These are phyloP conservation scores for Endoconidiophora laricicola DNA, from an alignment of 2,329 filamentous ascomycete genomes.

Conservation along the genomic window DNA sequence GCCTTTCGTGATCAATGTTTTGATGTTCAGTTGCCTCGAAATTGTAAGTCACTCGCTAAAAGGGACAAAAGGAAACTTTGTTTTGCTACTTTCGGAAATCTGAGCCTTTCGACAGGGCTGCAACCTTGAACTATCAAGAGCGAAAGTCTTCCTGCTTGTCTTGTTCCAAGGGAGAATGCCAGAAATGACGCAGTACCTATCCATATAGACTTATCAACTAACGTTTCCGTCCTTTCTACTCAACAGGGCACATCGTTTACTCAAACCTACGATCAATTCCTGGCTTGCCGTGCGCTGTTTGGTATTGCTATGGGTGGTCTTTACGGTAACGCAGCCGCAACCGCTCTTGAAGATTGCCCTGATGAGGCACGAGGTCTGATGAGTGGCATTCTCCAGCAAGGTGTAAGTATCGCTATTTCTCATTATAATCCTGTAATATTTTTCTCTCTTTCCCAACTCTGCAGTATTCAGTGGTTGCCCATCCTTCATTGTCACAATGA, in stretches of 20 bases:
- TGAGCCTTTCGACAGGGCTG: not conserved
- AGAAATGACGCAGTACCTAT: not conserved
- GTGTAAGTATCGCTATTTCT: conserved; percentile 22
- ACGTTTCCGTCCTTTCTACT: not conserved
- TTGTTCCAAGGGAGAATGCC: too few relatives aligned
- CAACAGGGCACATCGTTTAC: conserved; percentile 52
- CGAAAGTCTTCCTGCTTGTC: not conserved
- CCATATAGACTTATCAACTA: too few relatives aligned
- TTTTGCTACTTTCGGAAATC: not conserved
- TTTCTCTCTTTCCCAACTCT: conserved; percentile 3
- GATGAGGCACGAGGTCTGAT: conserved; percentile 52
- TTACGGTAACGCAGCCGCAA: conserved; percentile 64
- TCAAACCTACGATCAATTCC: conserved; percentile 49
- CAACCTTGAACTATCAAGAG: not conserved
- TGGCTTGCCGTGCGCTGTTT: conserved; percentile 59
- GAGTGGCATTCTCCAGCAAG: conserved; percentile 60
- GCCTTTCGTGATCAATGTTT: conserved; percentile 69
- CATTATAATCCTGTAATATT: not conserved
- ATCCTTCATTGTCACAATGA: not conserved
- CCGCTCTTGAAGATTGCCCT: conserved; percentile 60
- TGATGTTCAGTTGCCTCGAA: conserved; percentile 48
- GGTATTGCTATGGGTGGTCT: conserved; percentile 70
- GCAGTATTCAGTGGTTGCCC: not conserved
- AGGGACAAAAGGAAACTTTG: not conserved
- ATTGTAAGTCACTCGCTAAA: conserved; percentile 27